Conservation (phyloP, 139 green algal genomes). For the Gonium pectorale region DNA sequence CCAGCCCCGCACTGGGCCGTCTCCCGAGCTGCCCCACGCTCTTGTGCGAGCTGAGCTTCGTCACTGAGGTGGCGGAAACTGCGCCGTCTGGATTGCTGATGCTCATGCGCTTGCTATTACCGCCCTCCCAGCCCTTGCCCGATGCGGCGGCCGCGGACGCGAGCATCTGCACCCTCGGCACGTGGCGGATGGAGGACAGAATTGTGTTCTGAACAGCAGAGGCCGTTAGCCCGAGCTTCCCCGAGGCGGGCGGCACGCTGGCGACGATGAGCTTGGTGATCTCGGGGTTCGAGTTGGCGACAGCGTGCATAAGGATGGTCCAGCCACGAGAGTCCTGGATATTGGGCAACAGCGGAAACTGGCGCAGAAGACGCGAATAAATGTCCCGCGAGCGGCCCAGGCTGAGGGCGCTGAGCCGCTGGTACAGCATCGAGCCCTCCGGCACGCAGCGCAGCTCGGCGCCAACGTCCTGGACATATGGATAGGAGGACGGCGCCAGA, state of each 20-base stretch:
- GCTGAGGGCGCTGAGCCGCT: constrained; percentile 33
- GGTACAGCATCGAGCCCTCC: constrained; percentile 56
- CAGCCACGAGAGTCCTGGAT: constrained; percentile 53
- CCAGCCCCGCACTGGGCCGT: too few species aligned
- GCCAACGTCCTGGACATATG: constrained; percentile 34
- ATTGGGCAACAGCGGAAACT: constrained; percentile 51
- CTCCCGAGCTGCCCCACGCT: too few species aligned
- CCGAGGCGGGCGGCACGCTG: constrained; percentile 10
- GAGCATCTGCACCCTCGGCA: constrained; percentile 33
- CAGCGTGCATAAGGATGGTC: constrained; percentile 63
- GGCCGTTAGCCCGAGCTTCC: constrained; percentile 49
- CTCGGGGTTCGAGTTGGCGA: constrained; percentile 53
- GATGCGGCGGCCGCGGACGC: not conserved
- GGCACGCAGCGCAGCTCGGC: constrained; percentile 48
- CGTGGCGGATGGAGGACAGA: constrained; percentile 36
- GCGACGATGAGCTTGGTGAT: constrained; percentile 61
- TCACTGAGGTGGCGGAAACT: not conserved
- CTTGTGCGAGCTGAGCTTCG: not conserved
- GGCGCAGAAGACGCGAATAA: constrained; percentile 30
- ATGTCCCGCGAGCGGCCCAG: constrained; percentile 21
- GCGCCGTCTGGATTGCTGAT: not conserved
- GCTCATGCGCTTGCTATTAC: not conserved
- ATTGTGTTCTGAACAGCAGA: constrained; percentile 44
- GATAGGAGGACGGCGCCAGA: too few species aligned
- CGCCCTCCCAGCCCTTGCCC: not conserved